Evolutionary conservation across 2,329 filamentous ascomycete species (phyloP), one percentile per base, ranked within the genome.

Genomic region (Lasiodiplodia theobromae): DNA sequence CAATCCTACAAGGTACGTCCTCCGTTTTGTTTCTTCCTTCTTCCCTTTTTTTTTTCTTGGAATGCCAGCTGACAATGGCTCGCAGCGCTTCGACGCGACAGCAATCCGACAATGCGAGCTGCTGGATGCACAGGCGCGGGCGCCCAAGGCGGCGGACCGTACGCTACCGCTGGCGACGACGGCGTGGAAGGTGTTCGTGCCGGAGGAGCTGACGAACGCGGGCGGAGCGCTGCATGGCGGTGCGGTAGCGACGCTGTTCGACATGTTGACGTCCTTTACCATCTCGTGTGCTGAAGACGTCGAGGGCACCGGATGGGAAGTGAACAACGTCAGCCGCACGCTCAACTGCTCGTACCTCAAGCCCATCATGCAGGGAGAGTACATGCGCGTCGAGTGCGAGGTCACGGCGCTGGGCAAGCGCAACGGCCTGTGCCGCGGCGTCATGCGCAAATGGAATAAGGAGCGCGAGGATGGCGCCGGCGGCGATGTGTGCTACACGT

Each of bases 171-270:
- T 77, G 16, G 76, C 80, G 11, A 79, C 77, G 0, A 78, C 77
- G 2, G 78, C 80, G 4, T 86, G 82, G 72, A 79, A 78, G 25
- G 79, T 87, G 69, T 76, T 72, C 3, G 82, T 86, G 18, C 78
- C 82, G 11, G 72, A 73, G 12, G 74, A 76, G 57, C 82, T 86
- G 65, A 80, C 81, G 70, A 87, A 87, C 73, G 73, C 80, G 54
- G 78, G 79, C 38, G 80, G 80, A 1, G 84, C 82, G 38, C 79
- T 88, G 70, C 86, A 88, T 72, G 86, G 86, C 23, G 86, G 85
- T 7, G 85, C 84, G 2, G 84, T 85, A 2, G 82, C 84, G 0
- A 77, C 86, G 5, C 84, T 87, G 53, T 86, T 86, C 69, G 87
- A 89, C 72, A 84, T 88, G 76, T 81, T 82, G 67, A 85, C 83